Evolutionary conservation across 2,329 filamentous ascomycete species (phyloP).

Genomic region (Aspergillus uvarum): DNA sequence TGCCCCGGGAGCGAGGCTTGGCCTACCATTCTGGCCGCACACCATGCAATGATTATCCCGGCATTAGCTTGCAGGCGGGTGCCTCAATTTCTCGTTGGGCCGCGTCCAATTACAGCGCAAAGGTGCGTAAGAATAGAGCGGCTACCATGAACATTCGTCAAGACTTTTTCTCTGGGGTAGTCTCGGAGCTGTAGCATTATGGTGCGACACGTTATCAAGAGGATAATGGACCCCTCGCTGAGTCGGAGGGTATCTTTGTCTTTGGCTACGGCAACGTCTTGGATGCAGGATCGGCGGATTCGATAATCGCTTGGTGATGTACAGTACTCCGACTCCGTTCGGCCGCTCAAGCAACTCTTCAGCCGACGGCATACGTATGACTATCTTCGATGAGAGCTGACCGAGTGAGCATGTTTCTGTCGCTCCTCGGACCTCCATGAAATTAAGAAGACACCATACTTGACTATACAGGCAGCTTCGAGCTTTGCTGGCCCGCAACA

Average conservation of each 20-base stretch:
- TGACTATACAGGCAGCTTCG: conserved; percentile 4
- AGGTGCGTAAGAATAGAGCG: neutral
- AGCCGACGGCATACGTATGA: conserved; percentile 2
- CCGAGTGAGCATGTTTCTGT: neutral
- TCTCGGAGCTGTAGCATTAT: neutral
- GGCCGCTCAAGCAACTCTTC: neutral
- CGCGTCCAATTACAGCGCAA: conserved; percentile 12
- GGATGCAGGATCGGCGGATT: neutral
- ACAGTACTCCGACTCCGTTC: neutral
- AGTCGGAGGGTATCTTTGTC: neutral
- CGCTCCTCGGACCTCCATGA: too few species aligned
- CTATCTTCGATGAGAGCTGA: neutral
- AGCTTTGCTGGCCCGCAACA: conserved; percentile 17
- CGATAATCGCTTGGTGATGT: neutral
- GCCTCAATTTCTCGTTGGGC: conserved; percentile 15
- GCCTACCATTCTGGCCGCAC: conserved; percentile 17
- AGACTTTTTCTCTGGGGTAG: neutral
- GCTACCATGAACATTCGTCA: neutral
- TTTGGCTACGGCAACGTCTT: neutral
- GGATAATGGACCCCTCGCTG: neutral
- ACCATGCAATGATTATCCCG: conserved; percentile 25
- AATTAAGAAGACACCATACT: too few species aligned
- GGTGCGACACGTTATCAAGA: conserved; percentile 1
- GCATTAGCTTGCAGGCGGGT: conserved; percentile 18
- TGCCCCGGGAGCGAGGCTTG: conserved; percentile 14